Evolutionary conservation across 1,284 basidiomycete genomes (phyloP), one percentile per base, ranked within the genome.

Genomic region (Garcileccinum viscosum): DNA sequence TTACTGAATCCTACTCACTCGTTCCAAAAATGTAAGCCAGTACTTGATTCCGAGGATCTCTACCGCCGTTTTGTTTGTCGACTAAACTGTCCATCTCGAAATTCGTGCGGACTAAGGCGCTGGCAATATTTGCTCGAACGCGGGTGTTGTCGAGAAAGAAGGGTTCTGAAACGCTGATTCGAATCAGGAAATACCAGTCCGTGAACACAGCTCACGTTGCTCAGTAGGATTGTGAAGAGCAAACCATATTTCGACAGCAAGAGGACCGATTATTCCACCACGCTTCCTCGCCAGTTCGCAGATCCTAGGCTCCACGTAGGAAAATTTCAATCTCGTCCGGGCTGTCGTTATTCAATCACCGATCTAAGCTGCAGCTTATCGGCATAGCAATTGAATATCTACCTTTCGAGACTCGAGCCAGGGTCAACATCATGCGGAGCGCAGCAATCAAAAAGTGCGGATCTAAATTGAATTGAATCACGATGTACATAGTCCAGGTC

Each of bases 201-300:
- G 30, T 30, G 50, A 3, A 1, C 50, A n/a, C 17, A 30, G 27
- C 50, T 9, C 30, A 53, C 50, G 27, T 53, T 53, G 17, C 27
- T 53, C 50, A 27, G 30, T 40, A 9, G 15, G 7, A 50, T 50
- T 27, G 47, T 56, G 50, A 30, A 53, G 50, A 27, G 50, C 24
- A 53, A 53, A 53, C 50, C 50, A 53, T 53, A 53, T 53, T 53
- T 53, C 60, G 17, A 61, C 58, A 59, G 58, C 58, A n/a, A 59
- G 58, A n/a, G 33, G 58, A 3, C 58, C 58, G n/a, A 59, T 35
- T 35, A 35, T 32, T 5, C 58, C 58, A n/a, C 33, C 58, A 35
- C 33, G 19, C 33, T 35, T 59, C 33, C 22, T 59, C 32, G 32
- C 58, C 22, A 59, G 33, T 22, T 59, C 58, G 22, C 33, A n/a